A percentile compares a stretch with the other conserved stretches of the same genome.
phyloP scores from a whole-genome alignment of 1,284 basidiomycete species.

The Lentinus polychrous region DNA sequence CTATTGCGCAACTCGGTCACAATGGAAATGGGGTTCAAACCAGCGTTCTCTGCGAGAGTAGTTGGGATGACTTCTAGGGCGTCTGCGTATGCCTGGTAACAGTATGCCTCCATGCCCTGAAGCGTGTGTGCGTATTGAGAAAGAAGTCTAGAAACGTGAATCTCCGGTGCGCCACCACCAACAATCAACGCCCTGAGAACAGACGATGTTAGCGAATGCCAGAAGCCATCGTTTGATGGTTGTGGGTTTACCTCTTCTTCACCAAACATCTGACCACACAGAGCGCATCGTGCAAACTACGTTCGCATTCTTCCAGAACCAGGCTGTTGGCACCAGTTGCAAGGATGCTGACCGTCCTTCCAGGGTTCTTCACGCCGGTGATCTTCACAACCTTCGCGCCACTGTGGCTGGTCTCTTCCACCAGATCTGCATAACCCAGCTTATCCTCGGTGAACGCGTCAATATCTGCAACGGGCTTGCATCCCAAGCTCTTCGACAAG shows the following conservation, averaged over 20 bases:
- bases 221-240: background rate
- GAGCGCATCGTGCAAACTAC: slow-evolving; percentile 95
- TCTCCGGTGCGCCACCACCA: slow-evolving; percentile 97
- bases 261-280: slow-evolving; percentile 98
- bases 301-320: slow-evolving; percentile 95
- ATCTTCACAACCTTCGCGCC: slow-evolving; percentile 94
- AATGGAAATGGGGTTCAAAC: slow-evolving; percentile 96
- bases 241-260: slow-evolving; percentile 79
- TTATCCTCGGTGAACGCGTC: slow-evolving; percentile 99
- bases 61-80: slow-evolving; percentile 98
- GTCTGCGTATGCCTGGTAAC: slow-evolving; percentile 98
- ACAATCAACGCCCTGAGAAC: slow-evolving; percentile 83
- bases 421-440: slow-evolving; percentile 91
- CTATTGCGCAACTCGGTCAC: slow-evolving; percentile 97
- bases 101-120: slow-evolving; percentile 98
- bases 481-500: slow-evolving; percentile 89
- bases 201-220: slow-evolving; percentile 2
- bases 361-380: slow-evolving; percentile 92
- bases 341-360: slow-evolving; percentile 92
- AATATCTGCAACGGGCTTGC: slow-evolving; percentile 96
- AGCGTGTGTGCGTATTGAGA: slow-evolving; percentile 91
- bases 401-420: slow-evolving; percentile 84
- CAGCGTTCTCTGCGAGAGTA: slow-evolving; percentile 97
- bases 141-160: slow-evolving; percentile 92
- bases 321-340: slow-evolving; percentile 93